phyloP scores from a whole-genome alignment of 768 basidiomycete genomes.

The Lyophyllum atratum region DNA sequence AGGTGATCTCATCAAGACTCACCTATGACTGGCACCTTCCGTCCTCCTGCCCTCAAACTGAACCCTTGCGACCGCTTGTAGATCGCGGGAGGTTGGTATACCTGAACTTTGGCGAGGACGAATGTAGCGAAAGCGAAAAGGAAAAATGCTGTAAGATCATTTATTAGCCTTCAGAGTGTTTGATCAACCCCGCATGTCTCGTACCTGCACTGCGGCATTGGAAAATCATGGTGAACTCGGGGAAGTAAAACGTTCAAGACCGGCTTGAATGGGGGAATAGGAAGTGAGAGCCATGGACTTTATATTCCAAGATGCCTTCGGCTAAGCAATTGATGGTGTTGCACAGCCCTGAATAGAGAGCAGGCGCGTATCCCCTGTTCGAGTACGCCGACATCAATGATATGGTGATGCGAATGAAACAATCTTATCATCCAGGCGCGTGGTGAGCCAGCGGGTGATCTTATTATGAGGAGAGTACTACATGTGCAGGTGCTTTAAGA shows the following conservation, averaged over 20 bases:
- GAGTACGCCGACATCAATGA: too few species aligned
- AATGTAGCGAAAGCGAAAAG: slow-evolving; percentile 8
- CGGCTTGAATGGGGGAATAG: slow-evolving; percentile 14
- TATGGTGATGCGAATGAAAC: too few species aligned
- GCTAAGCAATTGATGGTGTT: slow-evolving; percentile 3
- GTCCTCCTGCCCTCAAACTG: slow-evolving; percentile 12
- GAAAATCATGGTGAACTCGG: slow-evolving; percentile 8
- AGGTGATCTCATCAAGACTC: not conserved
- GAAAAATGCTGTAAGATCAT: slow-evolving; percentile 5
- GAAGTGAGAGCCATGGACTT: not conserved
- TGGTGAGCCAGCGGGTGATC: too few species aligned
- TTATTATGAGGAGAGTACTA: too few species aligned
- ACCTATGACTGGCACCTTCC: slow-evolving; percentile 14
- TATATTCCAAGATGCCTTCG: not conserved
- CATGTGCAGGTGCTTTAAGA: too few species aligned
- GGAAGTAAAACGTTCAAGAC: slow-evolving; percentile 12
- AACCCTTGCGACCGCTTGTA: slow-evolving; percentile 13
- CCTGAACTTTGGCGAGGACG: slow-evolving; percentile 11
- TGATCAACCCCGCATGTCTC: not conserved
- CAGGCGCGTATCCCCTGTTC: too few species aligned
- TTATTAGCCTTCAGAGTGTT: not conserved
- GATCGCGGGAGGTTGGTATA: slow-evolving; percentile 9
- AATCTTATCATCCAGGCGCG: too few species aligned
- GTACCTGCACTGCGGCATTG: slow-evolving; percentile 19
- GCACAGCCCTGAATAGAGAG: not conserved